These are phyloP conservation scores for Fusarium continuum DNA, from an alignment of 2,329 filamentous ascomycete species.

Conservation along the genomic window DNA sequence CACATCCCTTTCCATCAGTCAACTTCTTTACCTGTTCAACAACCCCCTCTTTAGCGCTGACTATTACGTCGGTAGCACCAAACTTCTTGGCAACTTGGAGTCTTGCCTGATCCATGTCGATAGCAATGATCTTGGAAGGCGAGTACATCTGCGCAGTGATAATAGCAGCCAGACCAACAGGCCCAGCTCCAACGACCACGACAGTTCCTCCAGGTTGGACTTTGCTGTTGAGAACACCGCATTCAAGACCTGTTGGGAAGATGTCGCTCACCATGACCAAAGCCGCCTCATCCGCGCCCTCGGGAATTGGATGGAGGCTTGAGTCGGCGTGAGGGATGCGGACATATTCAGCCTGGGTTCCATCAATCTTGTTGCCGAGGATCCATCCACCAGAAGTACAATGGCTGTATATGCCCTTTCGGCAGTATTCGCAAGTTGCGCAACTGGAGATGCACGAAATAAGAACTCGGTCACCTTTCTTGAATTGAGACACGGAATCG, in stretches of 20 bases:
- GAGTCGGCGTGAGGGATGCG: constrained; percentile 60
- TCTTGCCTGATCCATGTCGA: constrained; percentile 60
- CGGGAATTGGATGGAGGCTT: constrained; percentile 57
- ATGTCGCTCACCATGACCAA: constrained; percentile 65
- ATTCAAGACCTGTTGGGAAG: constrained; percentile 65
- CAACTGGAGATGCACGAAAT: constrained; percentile 62
- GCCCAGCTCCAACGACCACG: constrained; percentile 64
- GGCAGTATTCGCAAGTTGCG: constrained; percentile 60
- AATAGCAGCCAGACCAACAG: constrained; percentile 64
- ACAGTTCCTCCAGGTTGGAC: constrained; percentile 62
- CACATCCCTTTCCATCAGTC: constrained; percentile 62
- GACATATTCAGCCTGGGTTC: constrained; percentile 66
- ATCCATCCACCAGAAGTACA: constrained; percentile 65
- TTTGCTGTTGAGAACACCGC: constrained; percentile 60
- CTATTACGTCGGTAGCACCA: constrained; percentile 58
- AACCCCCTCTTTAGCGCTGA: constrained; percentile 49
- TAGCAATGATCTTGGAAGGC: constrained; percentile 59
- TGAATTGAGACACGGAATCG: constrained; percentile 55
- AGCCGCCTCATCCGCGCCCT: constrained; percentile 52
- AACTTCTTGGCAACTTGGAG: constrained; percentile 57
- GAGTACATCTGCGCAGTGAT: constrained; percentile 64
- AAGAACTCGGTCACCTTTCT: constrained; percentile 61
- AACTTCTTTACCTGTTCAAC: constrained; percentile 52
- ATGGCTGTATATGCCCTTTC: constrained; percentile 60
- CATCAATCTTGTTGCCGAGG: constrained; percentile 62